Conservation (phyloP, 2,329 filamentous ascomycete genomes). For the Phyllosticta citribraziliensis region DNA sequence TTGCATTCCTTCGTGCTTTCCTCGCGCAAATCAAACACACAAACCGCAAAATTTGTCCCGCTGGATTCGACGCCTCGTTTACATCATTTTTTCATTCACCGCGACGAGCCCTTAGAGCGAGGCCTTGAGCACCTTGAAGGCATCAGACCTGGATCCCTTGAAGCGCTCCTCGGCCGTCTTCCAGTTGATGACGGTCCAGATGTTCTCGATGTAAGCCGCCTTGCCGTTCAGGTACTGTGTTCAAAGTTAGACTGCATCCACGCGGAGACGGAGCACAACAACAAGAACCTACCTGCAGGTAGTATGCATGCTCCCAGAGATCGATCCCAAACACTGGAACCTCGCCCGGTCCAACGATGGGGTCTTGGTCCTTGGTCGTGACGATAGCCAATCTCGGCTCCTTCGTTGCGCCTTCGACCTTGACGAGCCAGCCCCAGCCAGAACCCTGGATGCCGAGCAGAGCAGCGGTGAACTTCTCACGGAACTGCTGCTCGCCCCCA, state of each 20-base stretch:
- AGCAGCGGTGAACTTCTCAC: slow-evolving; percentile 53
- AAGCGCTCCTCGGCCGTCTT: slow-evolving; percentile 57
- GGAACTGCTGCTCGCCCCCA: slow-evolving; percentile 59
- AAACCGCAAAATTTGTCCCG: neutral
- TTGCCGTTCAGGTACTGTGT: slow-evolving; percentile 65
- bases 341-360: slow-evolving; percentile 50
- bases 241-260: slow-evolving; percentile 9
- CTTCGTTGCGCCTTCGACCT: slow-evolving; percentile 47
- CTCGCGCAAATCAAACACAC: neutral
- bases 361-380: slow-evolving; percentile 82
- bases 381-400: slow-evolving; percentile 52
- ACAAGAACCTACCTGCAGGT: slow-evolving; percentile 53
- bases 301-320: slow-evolving; percentile 94
- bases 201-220: slow-evolving; percentile 63
- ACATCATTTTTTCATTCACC: neutral
- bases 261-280: neutral
- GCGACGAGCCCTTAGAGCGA: slow-evolving; percentile 10
- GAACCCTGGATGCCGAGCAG: slow-evolving; percentile 69
- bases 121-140: slow-evolving; percentile 29
- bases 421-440: slow-evolving; percentile 82
- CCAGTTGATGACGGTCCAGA: slow-evolving; percentile 75
- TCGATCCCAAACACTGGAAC: slow-evolving; percentile 70
- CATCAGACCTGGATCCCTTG: slow-evolving; percentile 32
- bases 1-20: neutral
- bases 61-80: neutral